These are phyloP conservation scores for Fusarium nygamai DNA, from an alignment of 2,329 filamentous ascomycete species.

Conservation along the genomic window DNA sequence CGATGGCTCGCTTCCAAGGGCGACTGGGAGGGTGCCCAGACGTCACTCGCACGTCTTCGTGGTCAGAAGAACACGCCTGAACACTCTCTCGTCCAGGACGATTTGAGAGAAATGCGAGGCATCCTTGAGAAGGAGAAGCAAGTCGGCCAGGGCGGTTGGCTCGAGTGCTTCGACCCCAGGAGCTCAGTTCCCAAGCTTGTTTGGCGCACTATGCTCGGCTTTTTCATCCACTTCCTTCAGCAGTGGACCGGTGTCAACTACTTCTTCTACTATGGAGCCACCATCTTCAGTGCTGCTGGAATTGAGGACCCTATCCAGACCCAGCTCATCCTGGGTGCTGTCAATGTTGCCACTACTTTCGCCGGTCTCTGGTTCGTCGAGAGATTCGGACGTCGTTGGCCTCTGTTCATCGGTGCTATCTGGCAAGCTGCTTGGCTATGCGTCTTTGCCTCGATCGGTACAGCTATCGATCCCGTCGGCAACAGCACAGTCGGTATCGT, in stretches of 20 bases:
- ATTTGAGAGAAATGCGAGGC: slow-evolving; percentile 62
- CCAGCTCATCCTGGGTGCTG: slow-evolving; percentile 73
- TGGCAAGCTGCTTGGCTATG: slow-evolving; percentile 75
- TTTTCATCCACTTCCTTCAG: slow-evolving; percentile 72
- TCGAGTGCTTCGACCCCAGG: slow-evolving; percentile 70
- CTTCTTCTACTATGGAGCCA: slow-evolving; percentile 73
- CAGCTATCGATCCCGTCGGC: slow-evolving; percentile 53
- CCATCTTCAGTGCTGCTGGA: slow-evolving; percentile 73
- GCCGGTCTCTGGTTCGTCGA: slow-evolving; percentile 75
- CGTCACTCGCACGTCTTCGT: slow-evolving; percentile 63
- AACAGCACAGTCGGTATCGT: slow-evolving; percentile 66
- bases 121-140: slow-evolving; percentile 56
- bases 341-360: slow-evolving; percentile 76
- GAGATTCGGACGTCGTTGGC: slow-evolving; percentile 73
- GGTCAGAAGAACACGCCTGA: slow-evolving; percentile 41
- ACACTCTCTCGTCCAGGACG: slow-evolving; percentile 57
- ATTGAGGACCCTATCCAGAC: slow-evolving; percentile 73
- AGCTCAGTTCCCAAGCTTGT: slow-evolving; percentile 63
- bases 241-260: slow-evolving; percentile 72
- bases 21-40: slow-evolving; percentile 59
- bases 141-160: slow-evolving; percentile 61
- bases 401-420: slow-evolving; percentile 71
- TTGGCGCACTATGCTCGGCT: slow-evolving; percentile 72
- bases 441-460: slow-evolving; percentile 70
- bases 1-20: slow-evolving; percentile 63